Evolutionary conservation across 2,329 filamentous ascomycete genomes (phyloP).

Genomic region (Colletotrichum karsti): DNA sequence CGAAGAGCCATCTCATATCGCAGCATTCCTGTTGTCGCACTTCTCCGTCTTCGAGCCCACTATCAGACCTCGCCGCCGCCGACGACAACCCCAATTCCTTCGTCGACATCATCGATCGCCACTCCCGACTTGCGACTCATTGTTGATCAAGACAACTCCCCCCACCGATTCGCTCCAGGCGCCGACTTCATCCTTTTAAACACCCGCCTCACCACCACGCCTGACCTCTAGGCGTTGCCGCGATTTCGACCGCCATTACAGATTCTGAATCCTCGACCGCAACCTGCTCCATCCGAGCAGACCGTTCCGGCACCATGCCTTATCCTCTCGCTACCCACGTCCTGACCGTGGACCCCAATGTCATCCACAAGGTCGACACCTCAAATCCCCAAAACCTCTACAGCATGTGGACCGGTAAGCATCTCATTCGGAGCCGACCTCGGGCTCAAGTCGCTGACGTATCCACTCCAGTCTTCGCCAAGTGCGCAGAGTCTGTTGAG

Average conservation of each 20-base stretch:
- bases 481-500: conserved; percentile 92
- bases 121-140: background rate
- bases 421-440: conserved; percentile 34
- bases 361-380: conserved; percentile 95
- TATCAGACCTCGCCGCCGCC: background rate
- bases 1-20: conserved; percentile 6
- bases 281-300: conserved; percentile 48
- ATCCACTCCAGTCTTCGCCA: conserved; percentile 78
- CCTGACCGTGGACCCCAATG: conserved; percentile 88
- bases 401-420: conserved; percentile 95
- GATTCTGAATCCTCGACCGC: conserved; percentile 28
- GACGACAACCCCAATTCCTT: background rate
- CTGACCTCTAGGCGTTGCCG: conserved; percentile 18
- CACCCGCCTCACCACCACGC: background rate
- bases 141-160: background rate
- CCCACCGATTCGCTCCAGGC: conserved; percentile 12
- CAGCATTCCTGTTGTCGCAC: conserved; percentile 12
- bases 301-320: conserved; percentile 71
- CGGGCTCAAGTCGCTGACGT: conserved; percentile 15
- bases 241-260: conserved; percentile 33
- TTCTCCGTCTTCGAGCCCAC: background rate
- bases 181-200: conserved; percentile 10
- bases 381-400: conserved; percentile 92
- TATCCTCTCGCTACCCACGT: conserved; percentile 84
- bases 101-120: conserved; percentile 10